Base-by-base conservation (phyloP, 2,329 filamentous ascomycete genomes). In the Fusarium pilosicola region DNA sequence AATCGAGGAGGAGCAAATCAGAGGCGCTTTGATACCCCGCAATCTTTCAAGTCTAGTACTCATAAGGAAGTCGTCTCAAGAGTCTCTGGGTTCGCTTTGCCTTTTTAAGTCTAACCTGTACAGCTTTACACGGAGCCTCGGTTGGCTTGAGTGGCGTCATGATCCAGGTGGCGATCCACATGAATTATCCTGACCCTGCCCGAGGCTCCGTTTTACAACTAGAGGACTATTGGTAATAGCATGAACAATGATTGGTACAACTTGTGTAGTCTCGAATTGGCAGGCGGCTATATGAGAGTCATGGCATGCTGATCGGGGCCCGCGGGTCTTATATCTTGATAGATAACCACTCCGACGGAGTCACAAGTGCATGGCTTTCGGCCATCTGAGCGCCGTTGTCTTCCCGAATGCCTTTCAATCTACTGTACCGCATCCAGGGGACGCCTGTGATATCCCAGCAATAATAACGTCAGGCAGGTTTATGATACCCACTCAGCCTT, bases 1-100 rank as follows among this genome's bases (percentile, higher is more conserved):
- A 30, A 62, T 69, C 24, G 26, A 68, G 66, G 26, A 69, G 57
- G 66, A 63, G 57, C 24, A 54, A 54, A 39, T 54, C 15, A 54
- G 18, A 26, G 20, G 24, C 24, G n/a, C 15, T 36, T 17, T 24
- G 14, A 20, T 59, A 66, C 65, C 65, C 65, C 65, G 65, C 65
- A 68, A 30, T 48, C n/a, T 28, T n/a, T 10, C 0, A 36, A 28
- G 55, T 17, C 41, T 58, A 58, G 17, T 22, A 58, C 55, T 7
- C 32, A 46, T 48, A 13, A 36, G 55, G 55, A 46, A 58, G 39
- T 58, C 30, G 55, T 34, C 15, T 20, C 18, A 36, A n/a, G n/a
- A 58, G n/a, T 18, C 14, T 57, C 30, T 46, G 13, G 34, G 2
- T 28, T 20, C 7, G n/a, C 41, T 58, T 58, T 58, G 7, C 55